A percentile compares a stretch with the other conserved stretches of the same genome.
These are phyloP conservation scores for Metarhizium guizhouense DNA, from an alignment of 2,329 filamentous ascomycete genomes.

Conservation along the genomic window DNA sequence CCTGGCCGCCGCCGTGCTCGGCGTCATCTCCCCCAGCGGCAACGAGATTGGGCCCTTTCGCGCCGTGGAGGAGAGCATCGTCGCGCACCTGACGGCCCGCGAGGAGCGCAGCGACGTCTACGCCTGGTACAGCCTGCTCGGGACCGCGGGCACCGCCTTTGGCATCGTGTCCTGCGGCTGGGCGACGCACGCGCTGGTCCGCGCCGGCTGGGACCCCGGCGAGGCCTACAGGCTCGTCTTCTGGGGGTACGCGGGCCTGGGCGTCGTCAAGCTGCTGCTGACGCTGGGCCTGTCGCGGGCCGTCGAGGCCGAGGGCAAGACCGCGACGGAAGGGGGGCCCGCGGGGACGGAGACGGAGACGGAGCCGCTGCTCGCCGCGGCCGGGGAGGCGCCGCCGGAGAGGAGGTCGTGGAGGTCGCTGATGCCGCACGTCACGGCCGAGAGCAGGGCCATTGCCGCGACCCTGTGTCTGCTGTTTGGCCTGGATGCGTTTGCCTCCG, in stretches of 20 bases:
- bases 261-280: conserved; percentile 46
- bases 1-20: conserved; percentile 46
- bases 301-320: conserved; percentile 28
- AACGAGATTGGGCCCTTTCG: conserved; percentile 57
- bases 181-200: conserved; percentile 40
- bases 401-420: conserved; percentile 15
- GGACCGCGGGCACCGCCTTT: conserved; percentile 50
- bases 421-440: conserved; percentile 48
- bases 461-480: conserved; percentile 60
- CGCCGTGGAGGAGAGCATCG: conserved; percentile 51
- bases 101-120: conserved; percentile 44
- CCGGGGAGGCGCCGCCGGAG: conserved; percentile 6
- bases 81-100: conserved; percentile 44
- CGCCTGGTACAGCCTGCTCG: conserved; percentile 52
- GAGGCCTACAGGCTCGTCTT: conserved; percentile 49
- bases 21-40: conserved; percentile 56
- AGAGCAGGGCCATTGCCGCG: conserved; percentile 44
- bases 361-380: neutral
- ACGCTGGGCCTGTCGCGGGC: conserved; percentile 38
- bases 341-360: conserved; percentile 11
- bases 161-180: conserved; percentile 53
- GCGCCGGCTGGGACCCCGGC: conserved; percentile 32
- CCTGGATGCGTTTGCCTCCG: conserved; percentile 61
- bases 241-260: conserved; percentile 45
- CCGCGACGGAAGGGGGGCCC: neutral